Percentiles rank a stretch among this genome's conserved stretches.
phyloP scores from a whole-genome alignment of 306 rosid species.

The Oemleria cerasiformis region DNA sequence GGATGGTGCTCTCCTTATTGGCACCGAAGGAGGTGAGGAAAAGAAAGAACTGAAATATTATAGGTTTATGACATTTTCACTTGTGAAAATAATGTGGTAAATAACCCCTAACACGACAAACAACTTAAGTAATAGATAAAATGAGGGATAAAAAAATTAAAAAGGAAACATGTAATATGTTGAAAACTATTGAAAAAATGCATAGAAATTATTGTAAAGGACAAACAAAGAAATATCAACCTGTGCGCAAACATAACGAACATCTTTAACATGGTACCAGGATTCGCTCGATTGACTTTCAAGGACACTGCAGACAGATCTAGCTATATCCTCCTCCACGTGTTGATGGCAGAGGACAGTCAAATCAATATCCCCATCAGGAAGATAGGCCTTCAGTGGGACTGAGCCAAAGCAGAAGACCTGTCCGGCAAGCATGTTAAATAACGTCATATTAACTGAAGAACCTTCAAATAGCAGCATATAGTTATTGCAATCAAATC shows the following conservation, averaged over 20 bases:
- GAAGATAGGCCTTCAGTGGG: slow-evolving; percentile 72
- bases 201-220: slow-evolving; percentile 1
- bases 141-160: not conserved
- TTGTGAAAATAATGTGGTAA: not conserved
- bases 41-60: not conserved
- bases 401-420: slow-evolving; percentile 67
- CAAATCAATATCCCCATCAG: slow-evolving; percentile 81
- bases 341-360: slow-evolving; percentile 45
- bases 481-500: slow-evolving; percentile 13
- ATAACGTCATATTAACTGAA: slow-evolving; percentile 1
- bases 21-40: not conserved
- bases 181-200: not conserved
- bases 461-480: slow-evolving; percentile 7
- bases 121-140: not conserved
- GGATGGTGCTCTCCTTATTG: not conserved
- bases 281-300: slow-evolving; percentile 19
- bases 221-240: slow-evolving; percentile 30
- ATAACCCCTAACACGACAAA: not conserved
- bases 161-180: not conserved
- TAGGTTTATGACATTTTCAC: not conserved
- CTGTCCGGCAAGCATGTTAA: slow-evolving; percentile 37
- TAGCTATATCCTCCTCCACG: slow-evolving; percentile 45
- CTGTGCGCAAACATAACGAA: slow-evolving; percentile 51
- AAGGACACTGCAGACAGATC: slow-evolving; percentile 38
- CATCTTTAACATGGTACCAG: slow-evolving; percentile 39